phyloP scores from a whole-genome alignment of 129 eudicot genomes.

The Apium graveolens region DNA sequence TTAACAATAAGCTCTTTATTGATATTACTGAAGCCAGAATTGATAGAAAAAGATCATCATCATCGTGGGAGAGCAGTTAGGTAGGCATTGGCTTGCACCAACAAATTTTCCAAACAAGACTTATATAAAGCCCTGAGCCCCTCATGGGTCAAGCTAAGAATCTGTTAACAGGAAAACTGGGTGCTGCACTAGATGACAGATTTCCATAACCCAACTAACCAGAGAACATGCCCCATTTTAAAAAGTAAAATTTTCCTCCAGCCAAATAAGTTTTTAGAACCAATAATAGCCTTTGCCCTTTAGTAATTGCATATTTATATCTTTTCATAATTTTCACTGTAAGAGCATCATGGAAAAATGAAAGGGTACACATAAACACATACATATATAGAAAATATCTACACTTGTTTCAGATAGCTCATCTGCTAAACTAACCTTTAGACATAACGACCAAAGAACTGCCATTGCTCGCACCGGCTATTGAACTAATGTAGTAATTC shows the following conservation, averaged over 20 bases:
- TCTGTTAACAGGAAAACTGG: neutral
- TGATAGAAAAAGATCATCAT: neutral
- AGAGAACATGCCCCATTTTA: neutral
- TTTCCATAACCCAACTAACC: neutral
- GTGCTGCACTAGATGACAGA: neutral
- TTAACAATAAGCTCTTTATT: neutral
- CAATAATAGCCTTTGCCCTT: neutral
- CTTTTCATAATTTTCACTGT: neutral
- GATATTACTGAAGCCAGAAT: neutral
- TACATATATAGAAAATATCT: neutral
- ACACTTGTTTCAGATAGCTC: neutral
- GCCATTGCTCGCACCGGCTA: conserved; percentile 92
- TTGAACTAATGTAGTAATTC: conserved; percentile 88
- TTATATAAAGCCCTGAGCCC: neutral
- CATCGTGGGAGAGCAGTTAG: neutral
- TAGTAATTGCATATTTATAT: neutral
- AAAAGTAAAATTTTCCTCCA: neutral
- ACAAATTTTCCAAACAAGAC: neutral
- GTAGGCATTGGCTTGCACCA: neutral
- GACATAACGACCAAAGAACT: conserved; percentile 97
- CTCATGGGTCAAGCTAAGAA: neutral
- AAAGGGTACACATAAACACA: neutral
- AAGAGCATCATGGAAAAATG: neutral
- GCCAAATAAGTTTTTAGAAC: neutral
- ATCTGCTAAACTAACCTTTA: conserved; percentile 50